A percentile compares a stretch with the other conserved stretches of the same genome.
These are phyloP conservation scores for Thelonectria rubi DNA, from an alignment of 2,329 filamentous ascomycete species.

Conservation along the genomic window DNA sequence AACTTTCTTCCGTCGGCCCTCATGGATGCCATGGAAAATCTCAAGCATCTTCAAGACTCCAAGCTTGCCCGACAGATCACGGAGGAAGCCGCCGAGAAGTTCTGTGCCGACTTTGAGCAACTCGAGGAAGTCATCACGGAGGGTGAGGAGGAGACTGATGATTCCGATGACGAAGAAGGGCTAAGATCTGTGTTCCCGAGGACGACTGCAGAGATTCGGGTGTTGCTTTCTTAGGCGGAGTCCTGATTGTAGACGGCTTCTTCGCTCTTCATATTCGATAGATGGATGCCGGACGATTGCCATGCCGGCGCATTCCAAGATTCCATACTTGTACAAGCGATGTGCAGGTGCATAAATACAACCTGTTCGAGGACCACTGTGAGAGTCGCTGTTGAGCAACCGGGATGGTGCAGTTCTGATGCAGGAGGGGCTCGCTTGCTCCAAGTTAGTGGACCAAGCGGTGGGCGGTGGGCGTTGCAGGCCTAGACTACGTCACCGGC, in stretches of 20 bases:
- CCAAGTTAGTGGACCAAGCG: background rate
- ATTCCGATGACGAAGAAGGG: slow-evolving; percentile 38
- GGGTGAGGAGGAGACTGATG: slow-evolving; percentile 51
- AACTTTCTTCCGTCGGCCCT: slow-evolving; percentile 91
- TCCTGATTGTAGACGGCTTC: background rate
- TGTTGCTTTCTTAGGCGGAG: slow-evolving; percentile 60
- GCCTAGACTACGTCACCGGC: slow-evolving; percentile 42
- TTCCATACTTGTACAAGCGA: background rate
- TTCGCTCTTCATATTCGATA: background rate
- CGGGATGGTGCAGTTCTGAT: too few species aligned
- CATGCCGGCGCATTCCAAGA: background rate
- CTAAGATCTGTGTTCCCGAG: slow-evolving; percentile 61
- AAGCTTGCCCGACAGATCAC: slow-evolving; percentile 78
- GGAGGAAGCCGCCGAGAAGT: slow-evolving; percentile 82
- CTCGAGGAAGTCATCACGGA: slow-evolving; percentile 60
- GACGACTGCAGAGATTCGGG: slow-evolving; percentile 67
- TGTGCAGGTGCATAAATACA: background rate
- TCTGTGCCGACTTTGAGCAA: slow-evolving; percentile 83
- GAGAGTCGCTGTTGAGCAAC: too few species aligned
- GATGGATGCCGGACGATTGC: background rate
- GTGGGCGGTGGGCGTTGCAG: slow-evolving; percentile 32
- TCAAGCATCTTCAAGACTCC: slow-evolving; percentile 78
- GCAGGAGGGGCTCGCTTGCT: too few species aligned
- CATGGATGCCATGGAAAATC: slow-evolving; percentile 87
- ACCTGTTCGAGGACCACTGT: background rate